phyloP scores from a whole-genome alignment of 2,329 filamentous ascomycete genomes.

The Pseudohalonectria lignicola region DNA sequence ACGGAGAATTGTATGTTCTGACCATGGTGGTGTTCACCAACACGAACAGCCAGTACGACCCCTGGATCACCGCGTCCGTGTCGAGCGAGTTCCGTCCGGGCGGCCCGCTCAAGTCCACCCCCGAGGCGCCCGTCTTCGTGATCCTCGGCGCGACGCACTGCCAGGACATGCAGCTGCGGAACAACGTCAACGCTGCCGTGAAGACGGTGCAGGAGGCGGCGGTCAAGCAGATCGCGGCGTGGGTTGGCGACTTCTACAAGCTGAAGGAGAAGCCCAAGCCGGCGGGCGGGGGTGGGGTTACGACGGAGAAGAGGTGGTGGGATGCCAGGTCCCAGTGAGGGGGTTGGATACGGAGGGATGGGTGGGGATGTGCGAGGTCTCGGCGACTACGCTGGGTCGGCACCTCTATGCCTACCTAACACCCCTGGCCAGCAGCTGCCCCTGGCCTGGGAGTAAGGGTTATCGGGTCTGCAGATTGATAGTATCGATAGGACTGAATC shows the following conservation, averaged over 20 bases:
- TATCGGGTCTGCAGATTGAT: no score
- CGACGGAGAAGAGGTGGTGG: neutral
- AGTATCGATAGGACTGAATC: no score
- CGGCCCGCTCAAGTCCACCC: slow-evolving; percentile 20
- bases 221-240: slow-evolving; percentile 37
- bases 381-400: no score
- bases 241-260: slow-evolving; percentile 37
- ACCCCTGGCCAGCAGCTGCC: no score
- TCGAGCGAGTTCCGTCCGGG: slow-evolving; percentile 23
- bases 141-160: slow-evolving; percentile 27
- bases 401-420: no score
- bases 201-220: slow-evolving; percentile 32
- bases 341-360: no score
- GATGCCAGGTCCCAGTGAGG: no score
- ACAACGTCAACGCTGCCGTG: slow-evolving; percentile 33
- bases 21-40: no score
- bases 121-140: slow-evolving; percentile 19
- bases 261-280: neutral
- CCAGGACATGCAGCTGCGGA: slow-evolving; percentile 35
- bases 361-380: no score
- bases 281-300: no score
- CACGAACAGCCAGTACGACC: slow-evolving; percentile 36
- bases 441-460: no score
- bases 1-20: no score
- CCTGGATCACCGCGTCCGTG: slow-evolving; percentile 27